A percentile compares a stretch with the other conserved stretches of the same genome.
phyloP scores from a whole-genome alignment of 225 moss, liverwort and hornwort genomes.

The Thuidium tamariscinum region DNA sequence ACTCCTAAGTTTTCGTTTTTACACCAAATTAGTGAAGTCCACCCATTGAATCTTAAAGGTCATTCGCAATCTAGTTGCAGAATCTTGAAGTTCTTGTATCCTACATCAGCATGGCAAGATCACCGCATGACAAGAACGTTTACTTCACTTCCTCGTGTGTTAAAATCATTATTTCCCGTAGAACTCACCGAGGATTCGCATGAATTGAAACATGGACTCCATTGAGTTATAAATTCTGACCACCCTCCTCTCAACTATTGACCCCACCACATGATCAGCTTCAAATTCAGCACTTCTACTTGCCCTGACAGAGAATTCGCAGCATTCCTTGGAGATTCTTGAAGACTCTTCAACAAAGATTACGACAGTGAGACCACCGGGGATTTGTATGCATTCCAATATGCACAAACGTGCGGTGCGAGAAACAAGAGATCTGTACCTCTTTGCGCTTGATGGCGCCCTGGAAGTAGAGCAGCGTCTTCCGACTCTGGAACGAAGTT shows the following conservation, averaged over 20 bases:
- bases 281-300: not conserved
- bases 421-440: not conserved
- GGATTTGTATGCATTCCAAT: no score
- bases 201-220: not conserved
- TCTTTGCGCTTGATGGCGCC: conserved; percentile 55
- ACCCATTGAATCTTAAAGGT: not conserved
- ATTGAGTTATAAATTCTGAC: not conserved
- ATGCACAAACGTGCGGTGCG: not conserved
- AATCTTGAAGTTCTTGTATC: not conserved
- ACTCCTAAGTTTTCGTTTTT: not conserved
- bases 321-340: not conserved
- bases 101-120: not conserved
- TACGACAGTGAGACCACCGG: not conserved
- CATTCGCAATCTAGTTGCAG: no score
- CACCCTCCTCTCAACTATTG: not conserved
- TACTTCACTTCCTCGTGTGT: not conserved
- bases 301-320: no score
- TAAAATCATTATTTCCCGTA: no score
- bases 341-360: not conserved
- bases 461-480: conserved; percentile 59
- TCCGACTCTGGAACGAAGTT: conserved; percentile 25
- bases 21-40: not conserved
- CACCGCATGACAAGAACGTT: not conserved
- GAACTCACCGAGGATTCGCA: not conserved
- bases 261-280: no score